Base-by-base conservation (phyloP, 495 filamentous ascomycete genomes). In the Xylaria curta region DNA sequence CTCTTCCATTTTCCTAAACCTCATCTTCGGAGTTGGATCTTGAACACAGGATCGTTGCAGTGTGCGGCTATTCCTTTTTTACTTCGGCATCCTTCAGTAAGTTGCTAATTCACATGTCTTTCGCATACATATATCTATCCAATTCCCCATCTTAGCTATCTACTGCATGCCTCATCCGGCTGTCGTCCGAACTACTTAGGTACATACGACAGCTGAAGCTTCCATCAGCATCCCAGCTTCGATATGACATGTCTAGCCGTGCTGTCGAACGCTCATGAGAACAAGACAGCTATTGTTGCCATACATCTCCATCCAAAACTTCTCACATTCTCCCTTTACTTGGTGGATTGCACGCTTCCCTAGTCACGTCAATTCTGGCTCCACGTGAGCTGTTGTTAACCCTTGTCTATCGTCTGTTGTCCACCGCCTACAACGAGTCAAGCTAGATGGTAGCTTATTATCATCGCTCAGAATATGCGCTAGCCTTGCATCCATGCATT, bases 31-130 rank as follows among this genome's bases (percentile, higher is more conserved):
- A 56, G 24, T 28, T 66, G 58, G 4, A 53, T 53, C 31, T 53
- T 54, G 24, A 31, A 26, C 46, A 24, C 46, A 42, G 3, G 26
- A 54, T 53, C n/a, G 47, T 59, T 47, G 47, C 46, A 13, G 21
- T 46, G 44, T 46, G 33, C 24, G 12, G 47, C 15, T 7, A 26
- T 33, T 26, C 19, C 12, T 33, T 44, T 36, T 33, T 56, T n/a
- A 15, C 36, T 21, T 64, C 24, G 36, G 36, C 60, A 64, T 19
- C 26, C 15, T 63, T 42, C 44, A 8, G 68, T 70, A 53, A 70
- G 68, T 70, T 33, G 4, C 38, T 4, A 4, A 8, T 60, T 51
- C 33, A 36, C 19, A 68, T 0, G 21, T 38, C 17, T 26, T 33
- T 36, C 21, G 19, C 49, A 31, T 1, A 4, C 61, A 24, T n/a